Evolutionary conservation across 805 yeast species (phyloP).

Genomic region (Candida dajiaensis): DNA sequence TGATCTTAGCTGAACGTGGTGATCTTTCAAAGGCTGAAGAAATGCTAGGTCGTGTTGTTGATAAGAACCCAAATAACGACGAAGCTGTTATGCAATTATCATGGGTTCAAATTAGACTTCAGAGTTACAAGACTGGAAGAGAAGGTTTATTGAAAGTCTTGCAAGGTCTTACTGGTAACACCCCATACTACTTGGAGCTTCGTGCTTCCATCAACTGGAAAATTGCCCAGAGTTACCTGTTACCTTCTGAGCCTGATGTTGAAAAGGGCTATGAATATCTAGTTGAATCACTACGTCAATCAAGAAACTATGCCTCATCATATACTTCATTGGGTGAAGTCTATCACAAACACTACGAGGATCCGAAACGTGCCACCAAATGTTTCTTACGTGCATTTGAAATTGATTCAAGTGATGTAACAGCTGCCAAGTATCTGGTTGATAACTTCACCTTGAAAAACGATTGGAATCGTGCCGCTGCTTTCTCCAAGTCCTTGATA

Average conservation of each 20-base stretch:
- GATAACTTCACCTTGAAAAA: constrained; percentile 55
- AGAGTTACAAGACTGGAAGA: constrained; percentile 47
- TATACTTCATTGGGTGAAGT: constrained; percentile 76
- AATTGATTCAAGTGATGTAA: constrained; percentile 66
- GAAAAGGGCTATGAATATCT: constrained; percentile 54
- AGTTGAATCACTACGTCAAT: constrained; percentile 55
- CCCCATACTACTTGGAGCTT: constrained; percentile 44
- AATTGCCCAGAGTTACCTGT: constrained; percentile 58
- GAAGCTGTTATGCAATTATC: constrained; percentile 65
- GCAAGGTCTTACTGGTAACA: constrained; percentile 40
- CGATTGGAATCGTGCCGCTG: constrained; percentile 84
- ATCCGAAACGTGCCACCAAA: constrained; percentile 65
- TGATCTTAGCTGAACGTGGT: constrained; percentile 64
- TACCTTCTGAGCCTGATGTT: constrained; percentile 14
- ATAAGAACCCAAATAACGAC: constrained; percentile 42
- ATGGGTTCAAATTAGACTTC: constrained; percentile 67
- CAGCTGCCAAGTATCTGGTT: constrained; percentile 70
- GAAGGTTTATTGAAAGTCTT: constrained; percentile 34
- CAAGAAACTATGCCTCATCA: constrained; percentile 66
- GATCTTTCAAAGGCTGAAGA: constrained; percentile 48
- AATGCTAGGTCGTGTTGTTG: constrained; percentile 46
- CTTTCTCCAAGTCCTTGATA: constrained; percentile 61
- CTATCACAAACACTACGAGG: constrained; percentile 55
- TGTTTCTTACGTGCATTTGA: constrained; percentile 90
- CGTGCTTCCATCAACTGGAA: constrained; percentile 67